Percentiles rank a stretch among this genome's conserved stretches.
phyloP scores from a whole-genome alignment of 2,329 filamentous ascomycete species.

The Aspergillus floridensis region DNA sequence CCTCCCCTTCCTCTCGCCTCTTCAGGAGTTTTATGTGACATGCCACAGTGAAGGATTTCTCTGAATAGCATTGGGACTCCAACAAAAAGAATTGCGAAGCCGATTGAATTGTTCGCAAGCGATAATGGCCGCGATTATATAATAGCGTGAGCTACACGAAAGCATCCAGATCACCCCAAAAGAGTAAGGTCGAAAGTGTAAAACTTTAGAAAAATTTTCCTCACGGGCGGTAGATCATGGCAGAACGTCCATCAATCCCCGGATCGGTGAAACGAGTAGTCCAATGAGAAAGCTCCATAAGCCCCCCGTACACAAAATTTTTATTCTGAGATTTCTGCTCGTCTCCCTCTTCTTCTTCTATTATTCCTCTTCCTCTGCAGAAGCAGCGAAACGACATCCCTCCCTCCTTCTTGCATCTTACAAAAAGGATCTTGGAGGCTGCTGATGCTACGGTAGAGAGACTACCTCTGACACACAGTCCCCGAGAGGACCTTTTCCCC shows the following conservation, averaged over 20 bases:
- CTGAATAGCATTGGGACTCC: neutral
- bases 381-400: slow-evolving; percentile 24
- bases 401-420: slow-evolving; percentile 15
- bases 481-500: slow-evolving; percentile 37
- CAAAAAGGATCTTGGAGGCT: slow-evolving; percentile 29
- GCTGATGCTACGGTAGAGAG: slow-evolving; percentile 42
- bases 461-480: slow-evolving; percentile 32
- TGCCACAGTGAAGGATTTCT: neutral
- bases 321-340: slow-evolving; percentile 23
- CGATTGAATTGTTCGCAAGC: neutral
- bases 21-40: neutral
- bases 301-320: slow-evolving; percentile 28
- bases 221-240: slow-evolving; percentile 17
- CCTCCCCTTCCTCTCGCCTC: neutral
- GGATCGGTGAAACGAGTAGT: slow-evolving; percentile 19
- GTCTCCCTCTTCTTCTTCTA: slow-evolving; percentile 21
- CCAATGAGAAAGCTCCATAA: slow-evolving; percentile 24
- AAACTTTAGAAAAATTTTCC: slow-evolving; percentile 15
- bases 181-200: neutral
- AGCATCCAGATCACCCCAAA: neutral
- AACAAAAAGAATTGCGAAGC: neutral
- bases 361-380: slow-evolving; percentile 28
- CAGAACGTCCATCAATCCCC: slow-evolving; percentile 19
- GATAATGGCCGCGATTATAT: neutral
- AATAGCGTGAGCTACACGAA: neutral